phyloP scores from a whole-genome alignment of 768 basidiomycete genomes.

The Termitomyces sp. region DNA sequence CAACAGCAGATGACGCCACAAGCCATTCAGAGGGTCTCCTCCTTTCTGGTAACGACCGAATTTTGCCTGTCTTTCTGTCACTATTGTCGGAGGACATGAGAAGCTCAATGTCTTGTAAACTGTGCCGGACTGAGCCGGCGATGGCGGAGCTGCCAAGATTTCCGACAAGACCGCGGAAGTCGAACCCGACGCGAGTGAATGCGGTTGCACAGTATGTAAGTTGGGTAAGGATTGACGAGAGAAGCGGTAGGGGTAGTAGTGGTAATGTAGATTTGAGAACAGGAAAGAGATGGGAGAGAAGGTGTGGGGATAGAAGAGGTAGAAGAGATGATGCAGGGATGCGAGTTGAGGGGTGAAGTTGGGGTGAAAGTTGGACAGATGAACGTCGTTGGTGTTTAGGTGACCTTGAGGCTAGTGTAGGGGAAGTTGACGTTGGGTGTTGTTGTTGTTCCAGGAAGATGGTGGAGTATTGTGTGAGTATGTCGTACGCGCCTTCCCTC shows the following conservation, averaged over 20 bases:
- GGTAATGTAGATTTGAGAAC: conserved; percentile 59
- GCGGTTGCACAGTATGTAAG: conserved; percentile 91
- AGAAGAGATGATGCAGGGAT: conserved; percentile 40
- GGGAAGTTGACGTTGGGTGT: conserved; percentile 19
- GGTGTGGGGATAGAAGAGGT: conserved; percentile 57
- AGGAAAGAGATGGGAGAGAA: conserved; percentile 65
- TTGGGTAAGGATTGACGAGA: conserved; percentile 86
- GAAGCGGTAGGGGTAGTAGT: conserved; percentile 52
- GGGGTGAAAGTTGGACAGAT: conserved; percentile 1
- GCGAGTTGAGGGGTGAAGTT: background rate
- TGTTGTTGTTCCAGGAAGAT: conserved; percentile 73
- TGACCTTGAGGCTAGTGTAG: conserved; percentile 9
- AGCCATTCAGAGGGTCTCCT: conserved; percentile 47
- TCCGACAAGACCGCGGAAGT: conserved; percentile 70
- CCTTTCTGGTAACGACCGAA: background rate
- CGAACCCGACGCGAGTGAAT: conserved; percentile 88
- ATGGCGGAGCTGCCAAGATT: conserved; percentile 67
- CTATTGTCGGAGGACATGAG: background rate
- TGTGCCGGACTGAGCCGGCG: conserved; percentile 44
- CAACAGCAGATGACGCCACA: conserved; percentile 28
- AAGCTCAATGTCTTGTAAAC: conserved; percentile 27
- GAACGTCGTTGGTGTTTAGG: conserved; percentile 4
- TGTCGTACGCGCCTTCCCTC: conserved; percentile 90
- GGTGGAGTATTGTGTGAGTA: conserved; percentile 83
- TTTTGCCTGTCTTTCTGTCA: conserved; percentile 1